Conservation (phyloP, 2,329 filamentous ascomycete genomes). For the Pseudocercospora cruenta region DNA sequence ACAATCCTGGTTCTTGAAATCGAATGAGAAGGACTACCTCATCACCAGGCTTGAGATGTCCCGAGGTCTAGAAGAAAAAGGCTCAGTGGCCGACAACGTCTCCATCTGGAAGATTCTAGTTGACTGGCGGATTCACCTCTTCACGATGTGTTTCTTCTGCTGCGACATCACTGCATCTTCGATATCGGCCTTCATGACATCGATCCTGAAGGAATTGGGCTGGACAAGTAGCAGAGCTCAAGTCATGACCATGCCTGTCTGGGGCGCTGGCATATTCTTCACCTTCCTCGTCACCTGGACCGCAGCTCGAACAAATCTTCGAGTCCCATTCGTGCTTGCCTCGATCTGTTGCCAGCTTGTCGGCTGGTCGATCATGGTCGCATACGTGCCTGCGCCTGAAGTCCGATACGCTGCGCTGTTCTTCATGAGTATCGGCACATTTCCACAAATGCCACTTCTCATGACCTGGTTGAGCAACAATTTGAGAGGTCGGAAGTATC, state of each 20-base stretch:
- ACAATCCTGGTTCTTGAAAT: constrained; percentile 15
- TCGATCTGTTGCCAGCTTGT: constrained; percentile 15
- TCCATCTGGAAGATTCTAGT: constrained; percentile 17
- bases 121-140: constrained; percentile 18
- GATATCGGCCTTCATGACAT: constrained; percentile 20
- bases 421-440: constrained; percentile 20
- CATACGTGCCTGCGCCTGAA: constrained; percentile 15
- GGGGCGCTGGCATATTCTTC: constrained; percentile 18
- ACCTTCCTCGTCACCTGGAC: constrained; percentile 18
- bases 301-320: constrained; percentile 9
- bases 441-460: constrained; percentile 18
- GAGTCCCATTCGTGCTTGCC: constrained; percentile 12
- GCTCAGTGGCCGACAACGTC: constrained; percentile 14
- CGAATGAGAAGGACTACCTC: constrained; percentile 13
- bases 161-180: constrained; percentile 17
- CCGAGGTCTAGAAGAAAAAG: constrained; percentile 14
- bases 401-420: constrained; percentile 16
- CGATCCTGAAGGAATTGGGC: constrained; percentile 17
- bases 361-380: constrained; percentile 16
- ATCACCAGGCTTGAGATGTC: constrained; percentile 12
- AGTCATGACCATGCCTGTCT: constrained; percentile 20
- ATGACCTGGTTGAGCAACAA: constrained; percentile 18
- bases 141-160: constrained; percentile 21
- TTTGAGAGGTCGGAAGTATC: constrained; percentile 14
- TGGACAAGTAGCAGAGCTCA: constrained; percentile 16